A percentile compares a stretch with the other conserved stretches of the same genome.
These are phyloP conservation scores for Corchorus capsularis DNA, from an alignment of 345 rosid species.

Conservation along the genomic window DNA sequence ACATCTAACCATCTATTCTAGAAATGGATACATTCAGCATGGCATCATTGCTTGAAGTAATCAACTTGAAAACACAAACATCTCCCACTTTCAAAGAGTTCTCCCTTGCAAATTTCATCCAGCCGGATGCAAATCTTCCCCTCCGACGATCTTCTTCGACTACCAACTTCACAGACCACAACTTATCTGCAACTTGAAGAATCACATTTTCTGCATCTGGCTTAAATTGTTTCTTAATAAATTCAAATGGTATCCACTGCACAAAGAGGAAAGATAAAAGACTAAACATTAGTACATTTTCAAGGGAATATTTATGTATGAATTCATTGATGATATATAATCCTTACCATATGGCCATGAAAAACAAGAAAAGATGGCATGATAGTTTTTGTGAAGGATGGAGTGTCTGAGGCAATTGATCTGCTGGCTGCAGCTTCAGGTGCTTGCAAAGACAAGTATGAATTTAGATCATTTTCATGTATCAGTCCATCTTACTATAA, in stretches of 20 bases:
- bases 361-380: too few species aligned
- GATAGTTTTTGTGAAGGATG: too few species aligned
- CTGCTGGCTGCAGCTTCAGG: too few species aligned
- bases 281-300: too few species aligned
- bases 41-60: too few species aligned
- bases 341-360: background rate
- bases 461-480: background rate
- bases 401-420: too few species aligned
- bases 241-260: background rate
- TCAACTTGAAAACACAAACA: too few species aligned
- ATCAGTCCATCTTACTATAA: background rate
- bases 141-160: background rate
- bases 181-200: background rate
- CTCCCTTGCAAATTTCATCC: background rate
- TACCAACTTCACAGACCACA: background rate
- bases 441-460: too few species aligned
- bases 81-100: background rate
- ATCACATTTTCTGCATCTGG: background rate
- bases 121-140: background rate
- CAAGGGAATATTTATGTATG: too few species aligned
- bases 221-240: background rate
- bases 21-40: too few species aligned
- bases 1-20: too few species aligned
- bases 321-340: background rate
- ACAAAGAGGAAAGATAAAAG: too few species aligned